Evolutionary conservation across 2,329 filamentous ascomycete species (phyloP), one percentile per base, ranked within the genome.

Genomic region (Periconia sp.): DNA sequence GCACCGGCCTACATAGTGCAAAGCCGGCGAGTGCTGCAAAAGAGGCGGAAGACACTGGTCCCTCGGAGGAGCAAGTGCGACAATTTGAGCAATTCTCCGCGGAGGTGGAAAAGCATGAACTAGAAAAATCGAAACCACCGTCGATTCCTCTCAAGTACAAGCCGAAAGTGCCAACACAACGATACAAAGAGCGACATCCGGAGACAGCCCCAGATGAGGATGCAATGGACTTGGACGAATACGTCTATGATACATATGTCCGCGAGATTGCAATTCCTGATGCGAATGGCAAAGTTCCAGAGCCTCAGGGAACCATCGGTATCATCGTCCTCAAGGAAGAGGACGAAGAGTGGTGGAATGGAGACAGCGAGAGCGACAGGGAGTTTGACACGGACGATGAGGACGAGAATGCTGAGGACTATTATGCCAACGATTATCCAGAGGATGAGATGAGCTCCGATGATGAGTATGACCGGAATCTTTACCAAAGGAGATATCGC

Each of bases 371-470:
- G 10, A 69, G 70, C 12, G 79, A 78, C 32, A 74, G 69, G 22
- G 74, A 77, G 32, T 82, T 77, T 69, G 76, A 82, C 49, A 81
- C 76, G 23, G 83, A 85, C 45, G 82, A 84, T 48, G 81, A 82
- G 18, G 82, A 85, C 52, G 81, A 81, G 25, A 85, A 86, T 59
- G 80, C 88, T 24, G 88, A 92, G 63, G 86, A 89, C 58, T 85
- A 89, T 68, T 90, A 91, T 61, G 83, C 84, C 3, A 85, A 87
- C 40, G 88, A 92, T 64, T 92, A 92, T 55, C 88, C 88, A 0
- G 88, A 92, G 49, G 87, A 92, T 40, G 88, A 92, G 63, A 78
- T 90, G 11, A 85, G 83, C 31, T 85, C 83, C 12, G 87, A 90
- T 55, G 84, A 87, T 52, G 84, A 87, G 64, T 81, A 77, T 48